These are phyloP conservation scores for Scheffersomyces lignicola DNA, from an alignment of 1,139 yeast genomes.

Conservation along the genomic window DNA sequence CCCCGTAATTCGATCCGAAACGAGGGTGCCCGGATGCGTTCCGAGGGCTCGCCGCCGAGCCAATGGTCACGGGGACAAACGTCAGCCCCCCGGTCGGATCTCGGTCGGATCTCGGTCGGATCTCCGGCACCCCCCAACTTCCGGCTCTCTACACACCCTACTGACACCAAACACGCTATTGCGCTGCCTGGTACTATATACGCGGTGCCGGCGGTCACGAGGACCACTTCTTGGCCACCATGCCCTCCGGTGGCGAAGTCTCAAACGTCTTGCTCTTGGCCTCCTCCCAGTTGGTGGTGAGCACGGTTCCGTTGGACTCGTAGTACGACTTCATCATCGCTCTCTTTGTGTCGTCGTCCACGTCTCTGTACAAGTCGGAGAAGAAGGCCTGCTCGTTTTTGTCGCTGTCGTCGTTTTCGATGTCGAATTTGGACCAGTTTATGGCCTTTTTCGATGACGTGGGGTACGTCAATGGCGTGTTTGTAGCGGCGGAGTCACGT, in stretches of 20 bases:
- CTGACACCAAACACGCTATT: too few species aligned
- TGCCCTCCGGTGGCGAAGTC: constrained; percentile 76
- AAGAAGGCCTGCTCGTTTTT: constrained; percentile 64
- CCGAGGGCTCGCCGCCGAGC: too few species aligned
- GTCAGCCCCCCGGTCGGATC: too few species aligned
- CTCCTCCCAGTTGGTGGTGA: constrained; percentile 94
- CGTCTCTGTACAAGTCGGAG: constrained; percentile 67
- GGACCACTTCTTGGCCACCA: constrained; percentile 49
- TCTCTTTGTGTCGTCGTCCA: constrained; percentile 83
- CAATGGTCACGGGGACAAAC: too few species aligned
- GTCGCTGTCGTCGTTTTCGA: constrained; percentile 52
- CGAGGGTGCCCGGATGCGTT: too few species aligned
- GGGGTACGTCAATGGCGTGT: constrained; percentile 48
- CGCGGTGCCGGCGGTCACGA: constrained; percentile 5
- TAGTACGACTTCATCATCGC: constrained; percentile 97
- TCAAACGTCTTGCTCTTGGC: constrained; percentile 69
- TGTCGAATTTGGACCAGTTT: constrained; percentile 72
- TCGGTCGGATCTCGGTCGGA: too few species aligned
- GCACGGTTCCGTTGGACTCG: constrained; percentile 93
- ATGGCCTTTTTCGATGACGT: constrained; percentile 58
- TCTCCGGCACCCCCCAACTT: too few species aligned
- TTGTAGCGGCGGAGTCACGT: constrained; percentile 6
- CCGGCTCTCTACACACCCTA: too few species aligned
- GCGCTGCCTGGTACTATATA: too few species aligned
- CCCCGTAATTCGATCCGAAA: too few species aligned